Conservation (phyloP, 2,329 filamentous ascomycete genomes). For the Aspergillus floridensis region DNA sequence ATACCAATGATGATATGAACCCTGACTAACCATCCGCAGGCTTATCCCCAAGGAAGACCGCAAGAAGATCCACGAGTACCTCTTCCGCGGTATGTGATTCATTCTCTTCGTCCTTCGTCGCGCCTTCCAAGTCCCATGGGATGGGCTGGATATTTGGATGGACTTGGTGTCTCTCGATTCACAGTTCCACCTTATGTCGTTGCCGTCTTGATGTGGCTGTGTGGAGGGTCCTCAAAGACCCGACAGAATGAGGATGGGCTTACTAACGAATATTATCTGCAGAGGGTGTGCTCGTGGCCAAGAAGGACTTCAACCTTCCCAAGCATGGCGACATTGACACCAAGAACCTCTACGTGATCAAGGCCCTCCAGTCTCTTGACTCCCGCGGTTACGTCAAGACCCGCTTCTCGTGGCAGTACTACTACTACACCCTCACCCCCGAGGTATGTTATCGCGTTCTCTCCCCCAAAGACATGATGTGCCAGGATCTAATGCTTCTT, state of each 20-base stretch:
- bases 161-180: neutral
- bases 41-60: conserved; percentile 99
- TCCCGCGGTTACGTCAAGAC: conserved; percentile 99
- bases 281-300: conserved; percentile 87
- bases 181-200: neutral
- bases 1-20: neutral
- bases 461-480: neutral
- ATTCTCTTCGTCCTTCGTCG: conserved; percentile 18
- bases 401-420: conserved; percentile 99
- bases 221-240: neutral
- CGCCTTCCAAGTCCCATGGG: neutral
- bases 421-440: conserved; percentile 99
- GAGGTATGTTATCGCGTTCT: conserved; percentile 50
- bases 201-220: neutral
- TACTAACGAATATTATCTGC: conserved; percentile 20
- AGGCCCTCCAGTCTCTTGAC: conserved; percentile 97
- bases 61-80: conserved; percentile 99
- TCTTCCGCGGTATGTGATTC: conserved; percentile 74
- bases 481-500: conserved; percentile 3
- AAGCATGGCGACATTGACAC: conserved; percentile 98
- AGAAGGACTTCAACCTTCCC: conserved; percentile 98
- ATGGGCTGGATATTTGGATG: neutral
- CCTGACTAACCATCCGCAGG: conserved; percentile 51
- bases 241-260: neutral
- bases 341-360: conserved; percentile 98